Evolutionary conservation across 2,329 filamentous ascomycete species (phyloP).

Genomic region (Stagonosporopsis rhizophila): DNA sequence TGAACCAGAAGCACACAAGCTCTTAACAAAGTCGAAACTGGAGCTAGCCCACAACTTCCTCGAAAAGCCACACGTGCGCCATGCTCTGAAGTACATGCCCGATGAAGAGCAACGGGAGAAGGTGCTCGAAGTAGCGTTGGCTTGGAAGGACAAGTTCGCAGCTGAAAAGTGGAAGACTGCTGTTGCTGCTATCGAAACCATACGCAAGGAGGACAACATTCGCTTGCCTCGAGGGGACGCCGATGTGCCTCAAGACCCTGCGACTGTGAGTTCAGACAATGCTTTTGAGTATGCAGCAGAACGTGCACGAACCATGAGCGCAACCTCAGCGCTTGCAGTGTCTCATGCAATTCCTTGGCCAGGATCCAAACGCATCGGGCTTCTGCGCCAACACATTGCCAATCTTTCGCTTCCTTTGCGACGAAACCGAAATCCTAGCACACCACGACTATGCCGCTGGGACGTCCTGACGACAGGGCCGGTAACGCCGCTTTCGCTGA

Average conservation of each 20-base stretch:
- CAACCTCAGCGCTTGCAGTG: constrained; percentile 3
- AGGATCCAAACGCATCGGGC: background rate
- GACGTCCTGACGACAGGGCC: constrained; percentile 19
- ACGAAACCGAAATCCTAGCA: constrained; percentile 2
- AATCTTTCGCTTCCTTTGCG: background rate
- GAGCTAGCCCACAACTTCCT: constrained; percentile 8
- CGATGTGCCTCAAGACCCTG: background rate
- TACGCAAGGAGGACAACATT: constrained; percentile 4
- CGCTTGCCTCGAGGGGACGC: background rate
- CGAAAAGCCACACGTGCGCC: constrained; percentile 23
- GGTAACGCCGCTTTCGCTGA: constrained; percentile 23
- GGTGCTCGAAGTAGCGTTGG: constrained; percentile 14
- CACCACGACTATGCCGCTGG: constrained; percentile 24
- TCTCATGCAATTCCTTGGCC: background rate
- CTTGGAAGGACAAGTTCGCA: constrained; percentile 24
- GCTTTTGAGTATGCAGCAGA: background rate
- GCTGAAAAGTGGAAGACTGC: constrained; percentile 17
- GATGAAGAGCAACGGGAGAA: constrained; percentile 14
- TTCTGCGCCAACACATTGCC: constrained; percentile 1
- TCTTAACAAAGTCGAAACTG: background rate
- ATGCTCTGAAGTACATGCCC: constrained; percentile 22
- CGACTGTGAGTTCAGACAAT: background rate
- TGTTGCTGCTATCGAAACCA: constrained; percentile 9
- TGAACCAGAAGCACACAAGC: background rate
- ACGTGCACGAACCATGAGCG: constrained; percentile 4